A percentile compares a stretch with the other conserved stretches of the same genome.
Conservation (phyloP, 352 stramenopile species). For the Phytophthora megakarya region DNA sequence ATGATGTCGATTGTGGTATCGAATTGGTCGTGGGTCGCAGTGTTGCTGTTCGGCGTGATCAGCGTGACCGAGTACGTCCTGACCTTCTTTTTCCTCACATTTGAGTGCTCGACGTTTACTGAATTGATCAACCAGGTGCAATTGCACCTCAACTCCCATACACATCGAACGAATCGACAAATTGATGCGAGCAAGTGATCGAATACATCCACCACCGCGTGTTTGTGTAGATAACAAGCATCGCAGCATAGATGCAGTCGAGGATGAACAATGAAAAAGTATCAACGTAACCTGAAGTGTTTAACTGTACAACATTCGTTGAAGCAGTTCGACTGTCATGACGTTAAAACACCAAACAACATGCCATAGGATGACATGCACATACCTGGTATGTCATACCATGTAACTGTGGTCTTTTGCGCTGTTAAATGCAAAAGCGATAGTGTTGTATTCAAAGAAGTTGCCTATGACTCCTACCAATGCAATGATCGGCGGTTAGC, state of each 20-base stretch:
- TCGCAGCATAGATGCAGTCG: constrained; percentile 24
- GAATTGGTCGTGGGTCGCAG: constrained; percentile 30
- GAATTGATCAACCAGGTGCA: constrained; percentile 69
- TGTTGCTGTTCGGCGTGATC: constrained; percentile 42
- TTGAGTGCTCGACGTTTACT: constrained; percentile 80
- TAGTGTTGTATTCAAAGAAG: not conserved
- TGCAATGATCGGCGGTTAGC: not conserved
- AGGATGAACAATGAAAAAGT: constrained; percentile 12
- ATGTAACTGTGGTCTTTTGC: not conserved
- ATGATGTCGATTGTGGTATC: constrained; percentile 34
- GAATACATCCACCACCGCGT: constrained; percentile 6
- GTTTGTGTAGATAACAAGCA: constrained; percentile 20
- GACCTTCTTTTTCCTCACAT: constrained; percentile 76
- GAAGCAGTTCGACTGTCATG: not conserved
- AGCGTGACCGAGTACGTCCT: constrained; percentile 66
- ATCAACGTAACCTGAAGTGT: constrained; percentile 12
- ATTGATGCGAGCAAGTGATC: constrained; percentile 10
- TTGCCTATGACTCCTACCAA: not conserved
- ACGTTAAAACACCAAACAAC: not conserved
- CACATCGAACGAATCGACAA: constrained; percentile 12
- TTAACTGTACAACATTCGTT: too few species aligned
- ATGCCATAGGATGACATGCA: too few species aligned
- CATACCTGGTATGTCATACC: too few species aligned
- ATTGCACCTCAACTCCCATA: constrained; percentile 48
- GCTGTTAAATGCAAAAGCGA: not conserved